These are phyloP conservation scores for Triadica sebifera DNA, from an alignment of 345 rosid genomes.

Conservation along the genomic window DNA sequence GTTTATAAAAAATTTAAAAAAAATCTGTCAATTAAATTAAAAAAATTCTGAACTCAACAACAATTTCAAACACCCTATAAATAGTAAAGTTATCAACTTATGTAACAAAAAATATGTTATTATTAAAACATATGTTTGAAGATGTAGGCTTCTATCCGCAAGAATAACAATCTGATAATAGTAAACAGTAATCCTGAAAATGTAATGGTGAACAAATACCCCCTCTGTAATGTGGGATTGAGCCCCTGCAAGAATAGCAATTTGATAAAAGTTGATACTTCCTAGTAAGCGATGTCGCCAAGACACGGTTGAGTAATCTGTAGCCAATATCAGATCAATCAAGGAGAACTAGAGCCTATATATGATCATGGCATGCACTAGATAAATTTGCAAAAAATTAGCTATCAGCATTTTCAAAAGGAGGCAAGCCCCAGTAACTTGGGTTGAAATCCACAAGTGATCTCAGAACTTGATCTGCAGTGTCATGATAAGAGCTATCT, in stretches of 20 bases:
- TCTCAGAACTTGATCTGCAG: constrained; percentile 72
- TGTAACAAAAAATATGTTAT: too few relatives aligned
- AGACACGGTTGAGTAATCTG: neutral
- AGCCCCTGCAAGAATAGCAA: neutral
- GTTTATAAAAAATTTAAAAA: too few relatives aligned
- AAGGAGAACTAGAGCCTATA: neutral
- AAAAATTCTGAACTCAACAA: too few relatives aligned
- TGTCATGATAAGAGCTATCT: constrained; percentile 55
- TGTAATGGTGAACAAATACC: neutral
- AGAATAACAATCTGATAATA: too few relatives aligned
- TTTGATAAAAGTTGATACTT: neutral
- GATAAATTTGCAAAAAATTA: constrained; percentile 11
- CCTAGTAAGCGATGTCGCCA: neutral
- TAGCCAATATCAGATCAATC: neutral
- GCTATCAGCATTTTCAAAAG: constrained; percentile 44
- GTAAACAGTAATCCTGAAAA: neutral
- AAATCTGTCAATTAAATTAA: too few relatives aligned
- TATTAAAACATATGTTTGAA: too few relatives aligned
- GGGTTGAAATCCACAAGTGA: constrained; percentile 73
- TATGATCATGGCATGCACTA: neutral
- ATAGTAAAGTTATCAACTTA: too few relatives aligned
- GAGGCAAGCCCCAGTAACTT: constrained; percentile 65
- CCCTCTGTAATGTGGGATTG: neutral
- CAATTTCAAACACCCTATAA: too few relatives aligned
- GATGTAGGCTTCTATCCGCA: too few relatives aligned